Base-by-base conservation (phyloP, 2,329 filamentous ascomycete species). In the Zymoseptoria crescenta region DNA sequence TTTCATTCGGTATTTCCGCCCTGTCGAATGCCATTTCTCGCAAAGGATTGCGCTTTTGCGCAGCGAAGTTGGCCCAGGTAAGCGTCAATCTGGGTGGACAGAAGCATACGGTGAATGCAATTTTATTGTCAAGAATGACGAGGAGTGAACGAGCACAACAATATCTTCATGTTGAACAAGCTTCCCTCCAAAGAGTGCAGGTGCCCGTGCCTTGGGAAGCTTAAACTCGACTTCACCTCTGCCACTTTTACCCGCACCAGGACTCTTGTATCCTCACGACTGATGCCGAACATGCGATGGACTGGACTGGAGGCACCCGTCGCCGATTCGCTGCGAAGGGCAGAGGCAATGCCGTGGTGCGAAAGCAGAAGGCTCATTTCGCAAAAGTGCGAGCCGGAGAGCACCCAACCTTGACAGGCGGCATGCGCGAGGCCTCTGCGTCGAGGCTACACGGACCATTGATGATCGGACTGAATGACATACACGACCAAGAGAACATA, bases 281-380 rank as follows among this genome's bases (percentile, higher is more conserved):
- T 7, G 7, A 45, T 45, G 16, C 13, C 35, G 13, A 45, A 13
- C 35, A 45, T 45, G 35, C n/a, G 20, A 80, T 80, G 78, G 79
- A 80, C 57, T 80, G 78, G 78, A 80, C 76, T 0, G 78, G 78
- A 28, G 78, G 78, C 4, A 73, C 72, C 6, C 64, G 68, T 30
- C 64, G 64, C n/a, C 62, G 69, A 2, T 71, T 64, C 55, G 65
- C 66, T 19, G 55, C 58, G 19, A 72, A 71, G 51, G 66, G 65
- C 28, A 72, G 71, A 53, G 70, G 70, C 59, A 73, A 73, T 57
- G 68, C 72, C 16, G 64, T 70, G 16, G 30, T 72, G 3, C 72
- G 75, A 58, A 74, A 72, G 60, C 78, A 80, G 48, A 79, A 74
- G 64, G 74, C 75, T 19, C 74, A 79, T 63, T 80, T 80, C 59